Evolutionary conservation across 2,329 filamentous ascomycete genomes (phyloP).

Genomic region (Lecanicillium sp.): DNA sequence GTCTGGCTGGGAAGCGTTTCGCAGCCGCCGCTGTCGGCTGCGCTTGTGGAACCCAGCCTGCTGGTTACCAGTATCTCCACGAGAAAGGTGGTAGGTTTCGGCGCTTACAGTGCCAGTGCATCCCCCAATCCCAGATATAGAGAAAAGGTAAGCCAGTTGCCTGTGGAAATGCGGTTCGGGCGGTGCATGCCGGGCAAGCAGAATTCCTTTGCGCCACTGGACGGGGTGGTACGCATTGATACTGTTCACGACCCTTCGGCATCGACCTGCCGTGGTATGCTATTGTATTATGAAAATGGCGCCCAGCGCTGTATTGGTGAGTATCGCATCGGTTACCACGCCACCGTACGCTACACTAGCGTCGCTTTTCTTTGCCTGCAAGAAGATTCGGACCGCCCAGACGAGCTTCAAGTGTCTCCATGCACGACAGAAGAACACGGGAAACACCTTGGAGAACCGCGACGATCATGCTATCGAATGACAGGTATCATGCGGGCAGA

Average conservation of each 20-base stretch:
- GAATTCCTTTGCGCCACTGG: neutral
- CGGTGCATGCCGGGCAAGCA: neutral
- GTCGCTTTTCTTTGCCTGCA: conserved; percentile 1
- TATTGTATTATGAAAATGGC: neutral
- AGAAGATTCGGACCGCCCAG: neutral
- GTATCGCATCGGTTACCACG: neutral
- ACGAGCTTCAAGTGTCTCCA: neutral
- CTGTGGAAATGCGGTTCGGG: neutral
- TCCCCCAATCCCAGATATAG: neutral
- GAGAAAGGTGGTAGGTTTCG: conserved; percentile 1
- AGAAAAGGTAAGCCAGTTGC: neutral
- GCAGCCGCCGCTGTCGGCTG: too few relatives aligned
- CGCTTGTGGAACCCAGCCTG: too few relatives aligned
- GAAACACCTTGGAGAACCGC: neutral
- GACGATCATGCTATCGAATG: neutral
- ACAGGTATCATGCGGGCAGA: neutral
- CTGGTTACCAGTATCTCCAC: too few relatives aligned
- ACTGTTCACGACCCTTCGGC: neutral
- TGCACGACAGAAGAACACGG: neutral
- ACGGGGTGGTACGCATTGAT: conserved; percentile 1
- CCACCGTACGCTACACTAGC: neutral
- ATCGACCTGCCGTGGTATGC: neutral
- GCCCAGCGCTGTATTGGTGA: neutral
- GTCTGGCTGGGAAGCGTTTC: too few relatives aligned
- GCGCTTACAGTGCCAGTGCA: conserved; percentile 1